Evolutionary conservation across 208 protist genomes (phyloP).

Genomic region (Acanthamoeba royreba): DNA sequence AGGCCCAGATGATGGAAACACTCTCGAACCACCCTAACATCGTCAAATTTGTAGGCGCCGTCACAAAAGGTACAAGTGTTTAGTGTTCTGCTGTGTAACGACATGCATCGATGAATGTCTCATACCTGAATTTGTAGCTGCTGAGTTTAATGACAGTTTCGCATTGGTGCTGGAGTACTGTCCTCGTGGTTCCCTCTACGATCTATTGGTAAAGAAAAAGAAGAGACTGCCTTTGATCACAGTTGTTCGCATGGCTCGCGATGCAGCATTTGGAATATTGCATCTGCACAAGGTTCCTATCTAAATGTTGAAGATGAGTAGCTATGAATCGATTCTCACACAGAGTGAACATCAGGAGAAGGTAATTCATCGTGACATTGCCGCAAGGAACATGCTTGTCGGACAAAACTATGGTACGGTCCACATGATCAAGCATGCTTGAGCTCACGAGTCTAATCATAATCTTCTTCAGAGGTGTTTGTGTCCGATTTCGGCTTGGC

Average conservation of each 20-base stretch:
- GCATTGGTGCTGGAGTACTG: constrained; percentile 14
- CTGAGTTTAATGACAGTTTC: neutral
- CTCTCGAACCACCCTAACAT: constrained; percentile 38
- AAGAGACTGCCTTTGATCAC: neutral
- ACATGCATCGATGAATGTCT: too few species aligned
- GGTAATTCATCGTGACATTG: constrained; percentile 8
- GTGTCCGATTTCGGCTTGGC: constrained; percentile 37
- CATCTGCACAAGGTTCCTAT: neutral
- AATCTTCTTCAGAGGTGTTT: neutral
- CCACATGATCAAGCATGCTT: too few species aligned
- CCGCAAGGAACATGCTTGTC: neutral
- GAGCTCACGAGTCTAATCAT: too few species aligned
- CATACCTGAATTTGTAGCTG: neutral
- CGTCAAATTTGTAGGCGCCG: constrained; percentile 36
- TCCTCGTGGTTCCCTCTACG: neutral
- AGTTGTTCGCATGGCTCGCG: neutral
- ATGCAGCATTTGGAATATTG: neutral
- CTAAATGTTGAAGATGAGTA: too few species aligned
- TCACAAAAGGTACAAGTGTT: constrained; percentile 32
- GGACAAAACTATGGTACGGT: constrained; percentile 21
- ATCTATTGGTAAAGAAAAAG: constrained; percentile 25
- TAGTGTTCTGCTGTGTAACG: too few species aligned
- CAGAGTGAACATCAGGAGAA: constrained; percentile 6
- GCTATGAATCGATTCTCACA: neutral
- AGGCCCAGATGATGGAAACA: constrained; percentile 21